Evolutionary conservation across 768 basidiomycete genomes (phyloP).

Genomic region (Pleurotus platypus): DNA sequence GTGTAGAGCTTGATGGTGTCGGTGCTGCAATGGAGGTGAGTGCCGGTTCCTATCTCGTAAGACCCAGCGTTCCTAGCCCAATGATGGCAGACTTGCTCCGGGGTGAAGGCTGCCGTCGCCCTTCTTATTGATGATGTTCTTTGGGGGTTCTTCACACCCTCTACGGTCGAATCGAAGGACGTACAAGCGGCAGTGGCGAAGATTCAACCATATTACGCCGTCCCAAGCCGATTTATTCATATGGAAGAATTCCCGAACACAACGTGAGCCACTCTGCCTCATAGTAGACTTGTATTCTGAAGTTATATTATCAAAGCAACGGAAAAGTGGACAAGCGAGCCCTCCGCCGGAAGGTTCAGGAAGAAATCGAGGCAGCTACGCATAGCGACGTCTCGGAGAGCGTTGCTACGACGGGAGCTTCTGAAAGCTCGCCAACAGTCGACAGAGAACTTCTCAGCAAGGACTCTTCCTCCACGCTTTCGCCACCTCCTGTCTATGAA

Average conservation of each 20-base stretch:
- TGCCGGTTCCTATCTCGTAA: neutral
- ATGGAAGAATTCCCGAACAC: slow-evolving; percentile 51
- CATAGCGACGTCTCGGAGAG: too few relatives aligned
- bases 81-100: slow-evolving; percentile 31
- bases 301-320: slow-evolving; percentile 29
- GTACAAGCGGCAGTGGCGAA: slow-evolving; percentile 32
- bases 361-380: neutral
- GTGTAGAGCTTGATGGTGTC: slow-evolving; percentile 62
- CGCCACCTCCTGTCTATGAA: slow-evolving; percentile 23
- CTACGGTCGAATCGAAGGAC: slow-evolving; percentile 21
- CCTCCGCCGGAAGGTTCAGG: slow-evolving; percentile 30
- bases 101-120: slow-evolving; percentile 43
- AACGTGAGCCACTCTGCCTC: slow-evolving; percentile 27
- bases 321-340: slow-evolving; percentile 50
- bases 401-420: neutral
- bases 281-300: neutral
- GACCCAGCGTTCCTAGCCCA: neutral
- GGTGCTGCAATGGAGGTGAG: slow-evolving; percentile 55
- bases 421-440: slow-evolving; percentile 1
- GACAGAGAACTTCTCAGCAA: slow-evolving; percentile 12
- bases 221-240: slow-evolving; percentile 38
- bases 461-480: slow-evolving; percentile 12
- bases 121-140: slow-evolving; percentile 46
- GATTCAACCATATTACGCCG: slow-evolving; percentile 45
- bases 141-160: slow-evolving; percentile 45